Percentiles rank a stretch among this genome's conserved stretches.
These are phyloP conservation scores for Fraxinus quadrangulata DNA, from an alignment of 257 asterid species.

Conservation along the genomic window DNA sequence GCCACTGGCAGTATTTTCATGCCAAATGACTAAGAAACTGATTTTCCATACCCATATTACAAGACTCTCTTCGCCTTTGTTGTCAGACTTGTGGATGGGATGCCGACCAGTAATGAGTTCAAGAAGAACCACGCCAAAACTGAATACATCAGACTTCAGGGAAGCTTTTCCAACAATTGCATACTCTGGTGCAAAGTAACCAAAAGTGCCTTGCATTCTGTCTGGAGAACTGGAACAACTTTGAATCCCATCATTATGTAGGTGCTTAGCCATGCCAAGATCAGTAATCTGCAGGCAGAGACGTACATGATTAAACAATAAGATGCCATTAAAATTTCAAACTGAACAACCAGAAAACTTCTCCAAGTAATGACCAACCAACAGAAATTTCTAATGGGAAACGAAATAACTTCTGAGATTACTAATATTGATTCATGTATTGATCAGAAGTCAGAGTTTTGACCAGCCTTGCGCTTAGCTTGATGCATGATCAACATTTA, in stretches of 20 bases:
- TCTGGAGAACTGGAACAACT: slow-evolving; percentile 86
- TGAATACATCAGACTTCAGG: slow-evolving; percentile 89
- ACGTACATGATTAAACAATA: neutral
- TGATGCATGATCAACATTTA: neutral
- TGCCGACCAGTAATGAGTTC: slow-evolving; percentile 83
- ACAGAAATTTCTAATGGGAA: neutral
- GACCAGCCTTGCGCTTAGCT: neutral
- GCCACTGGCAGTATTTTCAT: slow-evolving; percentile 5
- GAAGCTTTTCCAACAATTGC: slow-evolving; percentile 87
- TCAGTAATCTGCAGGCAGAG: slow-evolving; percentile 72
- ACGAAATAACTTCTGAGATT: neutral
- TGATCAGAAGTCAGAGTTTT: neutral
- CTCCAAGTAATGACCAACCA: neutral
- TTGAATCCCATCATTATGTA: slow-evolving; percentile 62
- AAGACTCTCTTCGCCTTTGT: slow-evolving; percentile 72
- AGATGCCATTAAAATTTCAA: neutral
- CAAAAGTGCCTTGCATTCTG: slow-evolving; percentile 95
- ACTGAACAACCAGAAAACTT: neutral
- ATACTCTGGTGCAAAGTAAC: slow-evolving; percentile 96
- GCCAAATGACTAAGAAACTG: neutral
- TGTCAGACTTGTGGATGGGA: slow-evolving; percentile 63
- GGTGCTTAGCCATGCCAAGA: slow-evolving; percentile 97
- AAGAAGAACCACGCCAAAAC: slow-evolving; percentile 97
- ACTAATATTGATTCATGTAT: neutral
- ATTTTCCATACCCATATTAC: slow-evolving; percentile 82